These are phyloP conservation scores for Ophiocordyceps camponoti-leonardi DNA, from an alignment of 2,329 filamentous ascomycete genomes.

Conservation along the genomic window DNA sequence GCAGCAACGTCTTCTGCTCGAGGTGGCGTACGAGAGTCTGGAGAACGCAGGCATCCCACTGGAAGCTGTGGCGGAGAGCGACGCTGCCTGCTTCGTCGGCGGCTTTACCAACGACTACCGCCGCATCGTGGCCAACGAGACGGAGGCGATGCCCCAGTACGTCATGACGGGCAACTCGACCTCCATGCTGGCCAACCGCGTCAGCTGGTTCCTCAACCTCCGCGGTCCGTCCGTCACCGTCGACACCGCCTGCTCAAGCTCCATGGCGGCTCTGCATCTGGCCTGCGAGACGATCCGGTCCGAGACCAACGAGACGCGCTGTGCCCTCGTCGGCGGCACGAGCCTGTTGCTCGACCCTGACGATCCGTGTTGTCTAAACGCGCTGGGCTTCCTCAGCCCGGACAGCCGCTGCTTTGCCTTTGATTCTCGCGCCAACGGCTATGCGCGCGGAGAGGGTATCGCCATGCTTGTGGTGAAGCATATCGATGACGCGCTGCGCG, in stretches of 20 bases:
- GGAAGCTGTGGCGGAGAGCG: not conserved
- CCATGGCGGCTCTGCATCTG: conserved; percentile 29
- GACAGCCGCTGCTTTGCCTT: conserved; percentile 30
- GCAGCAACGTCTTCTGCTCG: not conserved
- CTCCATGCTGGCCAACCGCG: conserved; percentile 5
- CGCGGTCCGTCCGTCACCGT: conserved; percentile 32
- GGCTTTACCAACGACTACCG: not conserved
- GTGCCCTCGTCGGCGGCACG: conserved; percentile 11
- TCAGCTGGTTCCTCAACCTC: conserved; percentile 20
- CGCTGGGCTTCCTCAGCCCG: conserved; percentile 21
- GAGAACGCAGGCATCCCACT: not conserved
- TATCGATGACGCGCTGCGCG: conserved; percentile 32
- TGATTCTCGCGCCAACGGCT: conserved; percentile 24
- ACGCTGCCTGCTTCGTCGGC: not conserved
- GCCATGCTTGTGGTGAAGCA: conserved; percentile 38
- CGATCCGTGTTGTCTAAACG: too few relatives aligned
- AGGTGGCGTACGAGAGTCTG: not conserved
- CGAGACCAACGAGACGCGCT: conserved; percentile 25
- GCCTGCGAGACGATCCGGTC: conserved; percentile 29
- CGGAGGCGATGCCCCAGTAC: not conserved
- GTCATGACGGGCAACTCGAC: not conserved
- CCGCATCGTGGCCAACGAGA: not conserved
- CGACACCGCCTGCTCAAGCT: conserved; percentile 35
- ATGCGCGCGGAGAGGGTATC: conserved; percentile 42
- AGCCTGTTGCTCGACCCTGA: not conserved